Evolutionary conservation across 192 early-diverging fungal genomes (phyloP).

Genomic region (Mycoemilia scoparia): DNA sequence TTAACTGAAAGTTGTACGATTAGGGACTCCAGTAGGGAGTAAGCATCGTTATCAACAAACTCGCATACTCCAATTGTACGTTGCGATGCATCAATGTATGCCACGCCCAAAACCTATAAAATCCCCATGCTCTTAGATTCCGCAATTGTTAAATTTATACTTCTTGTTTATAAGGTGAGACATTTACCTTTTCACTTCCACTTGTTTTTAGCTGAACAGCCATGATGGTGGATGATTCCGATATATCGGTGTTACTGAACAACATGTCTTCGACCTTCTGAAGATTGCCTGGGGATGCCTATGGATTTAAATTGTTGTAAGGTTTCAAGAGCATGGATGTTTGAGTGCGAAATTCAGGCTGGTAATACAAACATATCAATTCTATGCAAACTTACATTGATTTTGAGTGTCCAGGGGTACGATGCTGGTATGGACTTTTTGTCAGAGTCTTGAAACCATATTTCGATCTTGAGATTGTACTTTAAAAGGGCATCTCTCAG

Average conservation of each 20-base stretch:
- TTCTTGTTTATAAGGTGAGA: no score
- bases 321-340: not conserved
- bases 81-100: slow-evolving; percentile 75
- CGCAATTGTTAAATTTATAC: no score
- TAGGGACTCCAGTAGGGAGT: slow-evolving; percentile 85
- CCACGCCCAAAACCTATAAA: no score
- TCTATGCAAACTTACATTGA: no score
- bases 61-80: slow-evolving; percentile 64
- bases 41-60: slow-evolving; percentile 85
- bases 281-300: slow-evolving; percentile 93
- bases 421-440: no score
- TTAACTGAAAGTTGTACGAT: slow-evolving; percentile 85
- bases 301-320: no score
- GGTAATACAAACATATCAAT: no score
- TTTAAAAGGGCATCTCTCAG: slow-evolving; percentile 61
- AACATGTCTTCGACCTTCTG: slow-evolving; percentile 80
- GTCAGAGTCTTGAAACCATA: slow-evolving; percentile 42
- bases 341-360: no score
- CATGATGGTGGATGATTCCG: slow-evolving; percentile 61
- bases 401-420: no score
- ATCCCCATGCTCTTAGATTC: no score
- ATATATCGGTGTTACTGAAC: slow-evolving; percentile 54
- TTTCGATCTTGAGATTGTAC: slow-evolving; percentile 62
- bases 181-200: no score
- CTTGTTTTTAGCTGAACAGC: slow-evolving; percentile 37